These are phyloP conservation scores for Cyberlindnera mrakii DNA, from an alignment of 805 yeast genomes.

Conservation along the genomic window DNA sequence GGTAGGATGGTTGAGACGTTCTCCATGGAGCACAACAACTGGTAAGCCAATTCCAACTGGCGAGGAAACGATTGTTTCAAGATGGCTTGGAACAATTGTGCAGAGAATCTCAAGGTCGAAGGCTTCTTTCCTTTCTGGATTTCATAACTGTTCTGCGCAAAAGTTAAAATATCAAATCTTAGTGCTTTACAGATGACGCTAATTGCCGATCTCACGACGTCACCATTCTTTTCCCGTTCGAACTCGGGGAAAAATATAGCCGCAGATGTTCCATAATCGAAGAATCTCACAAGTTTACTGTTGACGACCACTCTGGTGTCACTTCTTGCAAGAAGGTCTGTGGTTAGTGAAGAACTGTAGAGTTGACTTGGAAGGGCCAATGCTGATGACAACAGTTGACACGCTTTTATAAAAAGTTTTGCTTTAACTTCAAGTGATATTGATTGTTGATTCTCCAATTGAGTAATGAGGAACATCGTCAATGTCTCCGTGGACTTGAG, in stretches of 20 bases:
- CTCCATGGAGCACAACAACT: slow-evolving; percentile 21
- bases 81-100: slow-evolving; percentile 24
- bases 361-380: slow-evolving; percentile 13
- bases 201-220: slow-evolving; percentile 30
- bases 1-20: slow-evolving; percentile 26
- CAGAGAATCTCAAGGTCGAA: slow-evolving; percentile 25
- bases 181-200: slow-evolving; percentile 35
- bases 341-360: slow-evolving; percentile 25
- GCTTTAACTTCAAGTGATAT: slow-evolving; percentile 31
- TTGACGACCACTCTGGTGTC: slow-evolving; percentile 44
- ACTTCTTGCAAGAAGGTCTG: slow-evolving; percentile 37
- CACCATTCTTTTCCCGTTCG: slow-evolving; percentile 23
- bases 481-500: slow-evolving; percentile 48
- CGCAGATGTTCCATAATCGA: slow-evolving; percentile 24
- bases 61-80: slow-evolving; percentile 21
- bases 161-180: slow-evolving; percentile 39
- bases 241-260: slow-evolving; percentile 26
- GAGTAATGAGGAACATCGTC: slow-evolving; percentile 40
- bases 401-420: slow-evolving; percentile 26
- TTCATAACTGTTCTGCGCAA: slow-evolving; percentile 34
- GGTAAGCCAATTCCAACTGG: slow-evolving; percentile 19
- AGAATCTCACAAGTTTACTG: slow-evolving; percentile 28
- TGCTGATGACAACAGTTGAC: slow-evolving; percentile 8
- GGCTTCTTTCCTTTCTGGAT: slow-evolving; percentile 27
- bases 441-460: slow-evolving; percentile 29